Evolutionary conservation across 2,329 filamentous ascomycete genomes (phyloP).

Genomic region (Coccinonectria pachysandricola): DNA sequence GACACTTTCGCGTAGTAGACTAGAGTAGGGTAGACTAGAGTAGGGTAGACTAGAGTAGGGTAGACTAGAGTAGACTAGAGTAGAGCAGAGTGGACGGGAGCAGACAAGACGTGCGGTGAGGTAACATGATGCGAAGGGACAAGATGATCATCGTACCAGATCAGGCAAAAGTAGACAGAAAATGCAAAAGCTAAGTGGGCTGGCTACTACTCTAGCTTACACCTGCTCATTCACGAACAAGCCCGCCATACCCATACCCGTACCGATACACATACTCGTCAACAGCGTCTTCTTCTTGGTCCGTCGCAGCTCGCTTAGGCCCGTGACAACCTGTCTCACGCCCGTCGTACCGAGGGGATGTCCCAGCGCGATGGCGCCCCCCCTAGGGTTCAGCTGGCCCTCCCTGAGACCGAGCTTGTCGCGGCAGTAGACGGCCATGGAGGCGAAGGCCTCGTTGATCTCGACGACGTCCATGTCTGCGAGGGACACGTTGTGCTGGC

Average conservation of each 20-base stretch:
- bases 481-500: slow-evolving; percentile 65
- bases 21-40: too few species aligned
- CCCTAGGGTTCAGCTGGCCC: slow-evolving; percentile 70
- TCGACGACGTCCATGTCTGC: slow-evolving; percentile 84
- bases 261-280: slow-evolving; percentile 81
- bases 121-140: too few species aligned
- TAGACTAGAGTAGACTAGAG: too few species aligned
- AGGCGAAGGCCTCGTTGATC: slow-evolving; percentile 96
- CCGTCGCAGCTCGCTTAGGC: slow-evolving; percentile 72
- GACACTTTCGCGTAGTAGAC: too few species aligned
- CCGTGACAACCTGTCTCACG: slow-evolving; percentile 75
- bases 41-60: too few species aligned
- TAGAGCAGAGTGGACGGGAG: too few species aligned
- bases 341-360: slow-evolving; percentile 76
- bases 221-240: slow-evolving; percentile 51
- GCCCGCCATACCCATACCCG: slow-evolving; percentile 59
- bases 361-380: slow-evolving; percentile 73
- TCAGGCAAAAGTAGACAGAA: neutral
- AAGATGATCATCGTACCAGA: too few species aligned
- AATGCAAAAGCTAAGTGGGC: slow-evolving; percentile 4
- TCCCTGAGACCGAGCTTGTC: slow-evolving; percentile 60
- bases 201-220: slow-evolving; percentile 9
- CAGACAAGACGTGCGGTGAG: too few species aligned
- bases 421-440: slow-evolving; percentile 92
- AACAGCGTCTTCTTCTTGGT: slow-evolving; percentile 84